Percentiles rank a stretch among this genome's conserved stretches.
Evolutionary conservation across 1,284 basidiomycete genomes (phyloP).

Genomic region (Rhodotorula sp.): DNA sequence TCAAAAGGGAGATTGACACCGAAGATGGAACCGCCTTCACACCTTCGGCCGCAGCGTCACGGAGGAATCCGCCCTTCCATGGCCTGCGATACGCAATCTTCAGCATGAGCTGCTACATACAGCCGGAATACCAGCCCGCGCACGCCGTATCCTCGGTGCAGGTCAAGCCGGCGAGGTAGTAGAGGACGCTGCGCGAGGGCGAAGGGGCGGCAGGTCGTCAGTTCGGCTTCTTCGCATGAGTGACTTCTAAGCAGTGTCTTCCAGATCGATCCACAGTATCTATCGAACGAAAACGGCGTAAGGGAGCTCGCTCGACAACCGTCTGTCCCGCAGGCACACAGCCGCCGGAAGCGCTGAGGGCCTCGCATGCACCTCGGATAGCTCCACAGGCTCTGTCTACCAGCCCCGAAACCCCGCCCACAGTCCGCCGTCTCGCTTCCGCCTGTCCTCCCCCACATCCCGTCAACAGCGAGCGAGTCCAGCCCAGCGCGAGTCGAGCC

Average conservation of each 20-base stretch:
- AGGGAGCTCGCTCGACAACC: too few relatives aligned
- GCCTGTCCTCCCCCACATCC: neutral
- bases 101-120: neutral
- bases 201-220: neutral
- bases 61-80: conserved; percentile 82
- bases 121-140: conserved; percentile 30
- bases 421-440: neutral
- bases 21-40: neutral
- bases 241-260: neutral
- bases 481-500: neutral
- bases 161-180: conserved; percentile 88
- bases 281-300: too few relatives aligned
- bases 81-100: conserved; percentile 56
- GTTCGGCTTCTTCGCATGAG: neutral
- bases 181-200: conserved; percentile 53
- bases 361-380: neutral
- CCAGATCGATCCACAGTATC: too few relatives aligned
- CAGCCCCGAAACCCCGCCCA: neutral
- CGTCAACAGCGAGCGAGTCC: neutral
- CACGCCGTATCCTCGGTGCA: conserved; percentile 96
- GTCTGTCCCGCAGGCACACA: too few relatives aligned
- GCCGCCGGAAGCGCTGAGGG: too few relatives aligned
- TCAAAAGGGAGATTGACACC: neutral
- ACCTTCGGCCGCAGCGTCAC: conserved; percentile 70
- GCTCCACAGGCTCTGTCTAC: neutral